Evolutionary conservation across 2,329 filamentous ascomycete species (phyloP).

Genomic region (Alternaria solani): DNA sequence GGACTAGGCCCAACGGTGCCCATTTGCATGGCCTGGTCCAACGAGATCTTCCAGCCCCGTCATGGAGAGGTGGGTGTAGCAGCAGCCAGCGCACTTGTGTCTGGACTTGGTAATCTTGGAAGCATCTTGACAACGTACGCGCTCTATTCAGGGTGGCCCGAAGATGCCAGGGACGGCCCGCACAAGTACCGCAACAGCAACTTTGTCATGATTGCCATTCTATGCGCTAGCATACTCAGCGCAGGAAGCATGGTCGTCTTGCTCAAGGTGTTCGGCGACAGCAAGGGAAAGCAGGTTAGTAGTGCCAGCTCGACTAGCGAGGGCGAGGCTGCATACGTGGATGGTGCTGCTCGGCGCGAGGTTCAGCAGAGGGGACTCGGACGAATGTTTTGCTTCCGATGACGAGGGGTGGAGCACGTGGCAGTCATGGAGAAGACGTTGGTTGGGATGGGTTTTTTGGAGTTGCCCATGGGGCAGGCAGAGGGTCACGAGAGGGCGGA

Average conservation of each 20-base stretch:
- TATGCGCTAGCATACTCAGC: constrained; percentile 78
- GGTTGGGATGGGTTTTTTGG: constrained; percentile 18
- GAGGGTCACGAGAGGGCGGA: constrained; percentile 28
- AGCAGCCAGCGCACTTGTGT: constrained; percentile 83
- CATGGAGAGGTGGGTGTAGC: constrained; percentile 93
- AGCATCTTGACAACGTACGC: constrained; percentile 90
- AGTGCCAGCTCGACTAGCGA: constrained; percentile 43
- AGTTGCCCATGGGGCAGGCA: constrained; percentile 18
- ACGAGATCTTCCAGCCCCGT: constrained; percentile 86
- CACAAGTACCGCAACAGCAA: constrained; percentile 84
- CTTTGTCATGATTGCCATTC: constrained; percentile 85
- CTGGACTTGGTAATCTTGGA: constrained; percentile 84
- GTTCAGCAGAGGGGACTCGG: constrained; percentile 53
- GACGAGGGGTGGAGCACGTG: constrained; percentile 19
- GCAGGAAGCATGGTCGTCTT: constrained; percentile 73
- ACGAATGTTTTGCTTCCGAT: constrained; percentile 42
- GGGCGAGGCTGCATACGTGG: constrained; percentile 63
- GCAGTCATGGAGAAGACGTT: constrained; percentile 14
- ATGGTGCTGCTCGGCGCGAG: constrained; percentile 54
- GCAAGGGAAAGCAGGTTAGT: constrained; percentile 48
- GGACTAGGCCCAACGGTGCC: constrained; percentile 90
- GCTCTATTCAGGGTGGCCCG: constrained; percentile 85
- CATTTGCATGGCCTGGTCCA: constrained; percentile 93
- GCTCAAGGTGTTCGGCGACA: constrained; percentile 57
- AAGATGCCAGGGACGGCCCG: constrained; percentile 69